Evolutionary conservation across 768 basidiomycete species (phyloP), one percentile per base, ranked within the genome.

Genomic region (Tricholoma flavovirens): DNA sequence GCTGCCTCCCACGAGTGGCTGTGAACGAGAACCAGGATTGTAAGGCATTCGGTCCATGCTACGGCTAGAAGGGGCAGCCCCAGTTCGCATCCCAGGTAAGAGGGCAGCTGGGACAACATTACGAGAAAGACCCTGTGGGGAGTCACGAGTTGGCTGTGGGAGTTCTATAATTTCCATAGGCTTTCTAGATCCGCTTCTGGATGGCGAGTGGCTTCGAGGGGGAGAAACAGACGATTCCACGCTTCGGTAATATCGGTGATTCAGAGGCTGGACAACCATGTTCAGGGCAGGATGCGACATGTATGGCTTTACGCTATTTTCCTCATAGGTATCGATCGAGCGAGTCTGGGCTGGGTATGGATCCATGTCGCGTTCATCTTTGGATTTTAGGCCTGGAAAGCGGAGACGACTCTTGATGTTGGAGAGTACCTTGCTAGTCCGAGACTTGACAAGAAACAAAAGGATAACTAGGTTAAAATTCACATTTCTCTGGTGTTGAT

Each of bases 211-310:
- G 54, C 33, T 58, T 30, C 15, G 46, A 29, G 26, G 29, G n/a
- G 5, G 43, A 11, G 62, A 48, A 21, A 36, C 32, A 52, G 68
- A 66, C 43, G 65, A 61, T 46, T 67, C 62, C 45, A 66, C 65
- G 11, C 61, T 64, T 49, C 68, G 64, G 19, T 60, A 56, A 24
- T 60, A 56, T 21, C 50, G 58, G 36, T 57, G 36, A 5, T 42
- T 56, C 53, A 64, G 58, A 17, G 60, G 61, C 32, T 66, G 65
- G 26, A 60, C 54, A 40, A 48, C 57, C 42, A 61, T 58, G 54
- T 56, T 60, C 4, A 77, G 70, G 52, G 70, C 62, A 1, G 78
- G 76, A 52, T 78, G 77, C 10, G 77, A 77, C 75, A 77, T 77
- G 65, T 73, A 78, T 6, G 76, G 75, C 57, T 78, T 79, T 32